Base-by-base conservation (phyloP, 495 filamentous ascomycete species). In the Terfezia boudieri region DNA sequence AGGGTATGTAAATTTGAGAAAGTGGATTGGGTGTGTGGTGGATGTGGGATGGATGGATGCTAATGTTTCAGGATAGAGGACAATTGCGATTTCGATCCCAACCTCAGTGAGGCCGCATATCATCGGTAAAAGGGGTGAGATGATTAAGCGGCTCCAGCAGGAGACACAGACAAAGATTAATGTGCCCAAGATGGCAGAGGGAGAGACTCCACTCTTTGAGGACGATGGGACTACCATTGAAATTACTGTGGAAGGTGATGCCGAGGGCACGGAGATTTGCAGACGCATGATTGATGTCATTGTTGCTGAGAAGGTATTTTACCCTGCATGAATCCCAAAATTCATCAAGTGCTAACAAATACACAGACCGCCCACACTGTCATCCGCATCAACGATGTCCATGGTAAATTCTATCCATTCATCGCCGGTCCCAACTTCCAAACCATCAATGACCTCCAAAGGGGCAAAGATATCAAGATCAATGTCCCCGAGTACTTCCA, bases 401-500 rank as follows among this genome's bases (percentile, higher is more conserved):
- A 88, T 2, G 79, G 88, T 17, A 86, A 94, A 64, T 92, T 84
- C 66, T 99, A 86, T 68, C 92, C 89, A 12, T 96, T 96, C 71
- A 83, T 99, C 65, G 81, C 84, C 23, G 88, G 88, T 23, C 76
- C 83, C 12, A 77, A 88, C 62, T 83, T 86, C 62, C 69, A 71
- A 36, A 70, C 75, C 49, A 68, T 84, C 57, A 73, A 76, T 43
- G 74, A 74, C 38, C 73, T 94, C 38, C 84, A 94, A 66, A 65
- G 69, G 32, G 41, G 4, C 41, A 46, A 46, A 20, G 41, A 63
- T 70, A 48, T 37, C 41, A 60, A 56, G 20, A 62, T 66, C 26
- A 52, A 36, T 9, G 64, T 66, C 36, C 64, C 63, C 14, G 63
- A 65, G 36, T 65, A 65, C 43, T 60, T 58, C 49, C 55, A 35